Conservation (phyloP, 345 rosid species). For the Mangifera indica region DNA sequence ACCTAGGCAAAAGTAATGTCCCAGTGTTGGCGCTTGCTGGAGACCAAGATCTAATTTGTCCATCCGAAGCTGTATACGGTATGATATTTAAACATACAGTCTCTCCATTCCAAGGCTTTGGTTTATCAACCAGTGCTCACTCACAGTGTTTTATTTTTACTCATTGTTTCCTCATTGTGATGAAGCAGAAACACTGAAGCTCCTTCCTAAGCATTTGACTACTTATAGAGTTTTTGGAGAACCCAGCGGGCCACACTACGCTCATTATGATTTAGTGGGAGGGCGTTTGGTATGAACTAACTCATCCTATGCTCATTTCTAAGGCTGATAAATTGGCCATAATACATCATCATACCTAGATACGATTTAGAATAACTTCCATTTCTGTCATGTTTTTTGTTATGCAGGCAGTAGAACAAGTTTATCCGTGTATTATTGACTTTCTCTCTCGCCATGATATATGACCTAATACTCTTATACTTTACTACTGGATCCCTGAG, state of each 20-base stretch:
- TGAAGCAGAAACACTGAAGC: constrained; percentile 72
- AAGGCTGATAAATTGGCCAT: neutral
- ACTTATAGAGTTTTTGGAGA: constrained; percentile 68
- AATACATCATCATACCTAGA: neutral
- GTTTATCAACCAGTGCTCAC: neutral
- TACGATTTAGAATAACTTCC: neutral
- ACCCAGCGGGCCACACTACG: constrained; percentile 78
- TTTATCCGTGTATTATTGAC: constrained; percentile 51
- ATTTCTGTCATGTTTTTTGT: constrained; percentile 1
- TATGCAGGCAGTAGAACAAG: constrained; percentile 54
- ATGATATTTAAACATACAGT: constrained; percentile 3
- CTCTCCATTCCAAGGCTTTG: neutral
- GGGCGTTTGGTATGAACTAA: constrained; percentile 54
- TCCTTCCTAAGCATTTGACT: constrained; percentile 53
- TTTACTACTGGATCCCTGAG: neutral
- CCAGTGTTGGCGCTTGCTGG: constrained; percentile 81
- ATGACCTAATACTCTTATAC: constrained; percentile 15
- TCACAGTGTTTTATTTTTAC: no score
- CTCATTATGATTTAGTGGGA: constrained; percentile 78
- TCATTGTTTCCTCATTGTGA: constrained; percentile 7
- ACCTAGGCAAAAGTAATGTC: constrained; percentile 59
- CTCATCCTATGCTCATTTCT: neutral
- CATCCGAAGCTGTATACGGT: constrained; percentile 87
- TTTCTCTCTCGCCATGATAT: constrained; percentile 68
- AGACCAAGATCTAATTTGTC: constrained; percentile 78